These are phyloP conservation scores for Novymonas esmeraldas DNA, from an alignment of 208 protist species.

Conservation along the genomic window DNA sequence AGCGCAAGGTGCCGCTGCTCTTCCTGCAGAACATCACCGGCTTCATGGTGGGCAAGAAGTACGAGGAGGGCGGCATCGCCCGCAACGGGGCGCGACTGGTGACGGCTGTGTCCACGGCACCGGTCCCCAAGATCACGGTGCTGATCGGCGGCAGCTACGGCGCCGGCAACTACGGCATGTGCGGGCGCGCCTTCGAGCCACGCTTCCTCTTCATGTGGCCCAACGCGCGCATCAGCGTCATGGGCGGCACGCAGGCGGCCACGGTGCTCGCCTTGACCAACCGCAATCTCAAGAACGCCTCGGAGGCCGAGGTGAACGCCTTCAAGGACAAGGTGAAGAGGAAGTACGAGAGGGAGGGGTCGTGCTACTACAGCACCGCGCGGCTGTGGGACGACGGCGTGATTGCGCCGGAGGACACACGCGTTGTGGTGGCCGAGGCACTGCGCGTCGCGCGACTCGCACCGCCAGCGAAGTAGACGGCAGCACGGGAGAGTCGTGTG, in stretches of 20 bases:
- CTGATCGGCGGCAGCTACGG: constrained; percentile 96
- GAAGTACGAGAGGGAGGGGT: constrained; percentile 94
- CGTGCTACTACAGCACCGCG: constrained; percentile 93
- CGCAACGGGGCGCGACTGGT: constrained; percentile 97
- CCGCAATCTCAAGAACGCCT: constrained; percentile 39
- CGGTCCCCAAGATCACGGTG: constrained; percentile 96
- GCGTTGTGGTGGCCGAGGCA: constrained; percentile 85
- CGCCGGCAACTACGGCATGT: constrained; percentile 98
- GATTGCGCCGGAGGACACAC: constrained; percentile 91
- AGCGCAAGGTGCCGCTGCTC: constrained; percentile 94
- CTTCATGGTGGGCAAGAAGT: constrained; percentile 91
- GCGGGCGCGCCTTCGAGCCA: constrained; percentile 89
- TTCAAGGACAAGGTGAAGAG: constrained; percentile 78
- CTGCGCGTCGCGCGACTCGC: constrained; percentile 75
- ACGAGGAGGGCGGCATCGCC: constrained; percentile 96
- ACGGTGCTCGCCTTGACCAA: constrained; percentile 88
- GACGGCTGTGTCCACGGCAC: constrained; percentile 91
- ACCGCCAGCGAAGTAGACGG: constrained; percentile 47
- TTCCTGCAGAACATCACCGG: constrained; percentile 98
- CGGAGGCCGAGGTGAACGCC: constrained; percentile 57
- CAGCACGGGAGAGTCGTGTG: constrained; percentile 6
- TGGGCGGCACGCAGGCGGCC: constrained; percentile 97
- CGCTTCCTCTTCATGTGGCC: constrained; percentile 98
- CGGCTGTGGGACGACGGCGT: constrained; percentile 97
- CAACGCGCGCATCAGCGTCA: constrained; percentile 96